Base-by-base conservation (phyloP, 305 asterid genomes). In the Fraxinus latifolia region DNA sequence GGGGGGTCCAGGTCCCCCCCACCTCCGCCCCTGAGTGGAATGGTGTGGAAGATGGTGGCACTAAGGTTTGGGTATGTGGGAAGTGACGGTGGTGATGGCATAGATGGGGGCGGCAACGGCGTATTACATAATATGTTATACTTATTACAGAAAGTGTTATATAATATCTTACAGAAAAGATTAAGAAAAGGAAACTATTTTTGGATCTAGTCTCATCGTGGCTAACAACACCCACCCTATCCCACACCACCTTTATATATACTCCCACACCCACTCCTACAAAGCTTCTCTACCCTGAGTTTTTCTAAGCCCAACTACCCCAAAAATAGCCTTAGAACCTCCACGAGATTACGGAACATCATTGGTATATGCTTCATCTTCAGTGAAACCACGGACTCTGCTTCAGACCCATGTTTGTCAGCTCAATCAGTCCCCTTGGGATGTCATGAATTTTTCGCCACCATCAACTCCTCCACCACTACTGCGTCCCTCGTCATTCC, bases 351-450 rank as follows among this genome's bases (percentile, higher is more conserved):
- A 83, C 87, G 91, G 75, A 88, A 89, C 92, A 3, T 87, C 91
- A 0, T 77, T 89, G 19, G n/a, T 85, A 75, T 77, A 87, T 71
- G 83, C 89, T 39, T 2, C 85, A 53, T 50, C 89, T 74, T 83
- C 87, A 27, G 50, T 84, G 9, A 74, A 81, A 23, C 79, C 86
- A 0, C 86, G 85, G 6, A 2, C 79, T 21, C 7, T 44, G 31
- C 31, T 81, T 39, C 88, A 83, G 23, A 25, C 88, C 2, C 88
- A 87, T 32, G 33, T 80, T 25, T 89, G 92, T n/a, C 90, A 89
- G 88, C 89, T 89, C n/a, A 91, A 91, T 32, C 94, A 89, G 79
- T 88, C 90, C 0, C 94, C 91, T 21, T 91, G 94, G 92, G 94
- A 91, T 88, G 90, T 83, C 14, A 80, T 89, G 79, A 81, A 44